These are phyloP conservation scores for Pilatotrama ljubarskyi DNA, from an alignment of 768 basidiomycete genomes.

Conservation along the genomic window DNA sequence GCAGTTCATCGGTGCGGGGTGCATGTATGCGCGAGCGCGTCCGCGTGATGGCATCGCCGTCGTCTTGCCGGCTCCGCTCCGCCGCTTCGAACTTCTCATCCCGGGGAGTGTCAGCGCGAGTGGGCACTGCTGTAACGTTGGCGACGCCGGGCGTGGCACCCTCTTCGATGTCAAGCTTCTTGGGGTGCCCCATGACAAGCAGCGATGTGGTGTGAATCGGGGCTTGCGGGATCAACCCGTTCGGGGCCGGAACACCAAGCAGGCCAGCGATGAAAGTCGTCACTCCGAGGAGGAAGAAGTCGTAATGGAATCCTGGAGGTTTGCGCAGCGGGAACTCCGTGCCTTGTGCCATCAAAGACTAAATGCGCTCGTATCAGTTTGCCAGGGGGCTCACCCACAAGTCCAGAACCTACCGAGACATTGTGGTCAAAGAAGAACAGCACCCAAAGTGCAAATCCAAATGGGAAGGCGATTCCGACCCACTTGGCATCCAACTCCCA, in stretches of 20 bases:
- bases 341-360: constrained; percentile 93
- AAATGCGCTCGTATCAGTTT: neutral
- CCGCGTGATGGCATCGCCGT: constrained; percentile 2
- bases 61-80: neutral
- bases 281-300: constrained; percentile 89
- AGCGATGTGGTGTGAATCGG: constrained; percentile 91
- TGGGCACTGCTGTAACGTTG: neutral
- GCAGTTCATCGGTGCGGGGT: constrained; percentile 18
- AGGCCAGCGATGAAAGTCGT: constrained; percentile 88
- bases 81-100: neutral
- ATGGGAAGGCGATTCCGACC: constrained; percentile 87
- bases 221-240: constrained; percentile 83
- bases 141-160: constrained; percentile 15
- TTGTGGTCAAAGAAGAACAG: constrained; percentile 97
- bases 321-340: constrained; percentile 88
- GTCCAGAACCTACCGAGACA: constrained; percentile 64
- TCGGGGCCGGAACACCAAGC: constrained; percentile 85
- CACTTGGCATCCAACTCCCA: constrained; percentile 89
- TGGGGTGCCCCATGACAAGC: constrained; percentile 57
- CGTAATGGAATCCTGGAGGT: constrained; percentile 83
- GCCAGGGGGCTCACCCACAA: neutral
- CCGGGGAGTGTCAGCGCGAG: neutral
- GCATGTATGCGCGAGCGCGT: constrained; percentile 16
- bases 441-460: constrained; percentile 86
- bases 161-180: constrained; percentile 40